Conservation (phyloP, 371 early-diverging fungal genomes). For the Actinomucor elegans region DNA sequence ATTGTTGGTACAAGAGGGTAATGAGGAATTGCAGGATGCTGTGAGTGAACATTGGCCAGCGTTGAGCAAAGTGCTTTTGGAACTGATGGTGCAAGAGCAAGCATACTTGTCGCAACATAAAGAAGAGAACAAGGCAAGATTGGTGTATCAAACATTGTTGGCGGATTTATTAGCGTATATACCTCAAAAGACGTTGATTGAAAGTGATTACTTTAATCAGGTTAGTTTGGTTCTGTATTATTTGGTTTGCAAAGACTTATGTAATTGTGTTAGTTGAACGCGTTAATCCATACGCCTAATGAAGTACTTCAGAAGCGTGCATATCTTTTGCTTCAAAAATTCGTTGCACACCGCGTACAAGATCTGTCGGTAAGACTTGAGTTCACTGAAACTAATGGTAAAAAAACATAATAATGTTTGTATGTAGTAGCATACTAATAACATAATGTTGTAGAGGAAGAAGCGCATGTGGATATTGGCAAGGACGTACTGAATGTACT, state of each 20-base stretch:
- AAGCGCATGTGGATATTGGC: constrained; percentile 21
- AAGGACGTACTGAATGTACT: constrained; percentile 18
- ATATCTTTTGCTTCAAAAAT: constrained; percentile 41
- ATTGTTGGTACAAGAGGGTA: background rate
- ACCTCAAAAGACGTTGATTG: constrained; percentile 30
- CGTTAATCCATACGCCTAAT: constrained; percentile 22
- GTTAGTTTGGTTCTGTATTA: constrained; percentile 16
- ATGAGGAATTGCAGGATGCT: constrained; percentile 12
- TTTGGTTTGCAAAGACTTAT: background rate
- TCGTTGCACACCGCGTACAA: constrained; percentile 40
- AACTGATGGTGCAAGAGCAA: constrained; percentile 23
- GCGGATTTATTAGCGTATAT: constrained; percentile 31
- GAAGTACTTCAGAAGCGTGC: constrained; percentile 48
- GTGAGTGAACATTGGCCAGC: constrained; percentile 5
- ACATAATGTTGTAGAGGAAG: constrained; percentile 15
- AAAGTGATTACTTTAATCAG: constrained; percentile 15
- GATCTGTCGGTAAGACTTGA: constrained; percentile 53
- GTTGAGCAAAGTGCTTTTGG: constrained; percentile 13
- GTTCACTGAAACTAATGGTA: constrained; percentile 34
- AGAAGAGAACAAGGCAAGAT: constrained; percentile 13
- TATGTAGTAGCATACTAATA: background rate
- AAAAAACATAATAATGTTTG: background rate
- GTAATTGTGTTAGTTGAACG: constrained; percentile 13
- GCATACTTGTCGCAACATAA: constrained; percentile 8
- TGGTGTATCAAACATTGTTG: constrained; percentile 31